Percentiles rank a stretch among this genome's conserved stretches.
phyloP scores from a whole-genome alignment of 805 yeast species.

The Sugiyamaella lignohabitans region DNA sequence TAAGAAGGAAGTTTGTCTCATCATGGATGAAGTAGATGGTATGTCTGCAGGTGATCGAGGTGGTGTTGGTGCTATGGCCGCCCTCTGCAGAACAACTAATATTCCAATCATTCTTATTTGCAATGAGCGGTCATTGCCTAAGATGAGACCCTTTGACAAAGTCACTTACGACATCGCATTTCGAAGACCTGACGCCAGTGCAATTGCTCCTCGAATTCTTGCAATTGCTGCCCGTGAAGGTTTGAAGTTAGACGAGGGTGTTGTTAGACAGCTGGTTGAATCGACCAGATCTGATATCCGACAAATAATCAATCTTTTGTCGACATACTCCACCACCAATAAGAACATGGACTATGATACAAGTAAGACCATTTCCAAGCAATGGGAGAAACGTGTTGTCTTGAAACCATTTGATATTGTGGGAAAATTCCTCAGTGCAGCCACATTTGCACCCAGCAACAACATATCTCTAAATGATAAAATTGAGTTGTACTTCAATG shows the following conservation, averaged over 20 bases:
- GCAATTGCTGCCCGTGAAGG: constrained; percentile 85
- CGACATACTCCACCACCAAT: constrained; percentile 75
- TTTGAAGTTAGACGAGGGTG: constrained; percentile 68
- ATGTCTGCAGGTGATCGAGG: constrained; percentile 99
- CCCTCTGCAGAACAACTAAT: constrained; percentile 73
- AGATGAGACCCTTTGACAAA: constrained; percentile 92
- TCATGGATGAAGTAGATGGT: constrained; percentile 99
- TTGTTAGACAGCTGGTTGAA: constrained; percentile 76
- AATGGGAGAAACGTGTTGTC: constrained; percentile 88
- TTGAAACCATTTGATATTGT: constrained; percentile 89
- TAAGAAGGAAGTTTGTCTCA: constrained; percentile 62
- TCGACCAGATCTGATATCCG: constrained; percentile 88
- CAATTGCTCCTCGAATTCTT: constrained; percentile 77
- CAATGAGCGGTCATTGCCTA: constrained; percentile 86
- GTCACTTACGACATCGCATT: constrained; percentile 74
- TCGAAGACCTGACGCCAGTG: constrained; percentile 79
- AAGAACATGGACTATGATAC: constrained; percentile 56
- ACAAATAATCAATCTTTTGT: constrained; percentile 83
- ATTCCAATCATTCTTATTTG: constrained; percentile 92
- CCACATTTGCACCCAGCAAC: constrained; percentile 47
- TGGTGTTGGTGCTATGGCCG: constrained; percentile 92
- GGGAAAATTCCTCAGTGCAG: constrained; percentile 56
- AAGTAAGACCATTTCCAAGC: constrained; percentile 51
- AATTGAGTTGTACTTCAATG: constrained; percentile 85
- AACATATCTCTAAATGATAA: constrained; percentile 66